Percentiles rank a stretch among this genome's conserved stretches.
Conservation (phyloP, 2,329 filamentous ascomycete species). For the Diplodia intermedia region DNA sequence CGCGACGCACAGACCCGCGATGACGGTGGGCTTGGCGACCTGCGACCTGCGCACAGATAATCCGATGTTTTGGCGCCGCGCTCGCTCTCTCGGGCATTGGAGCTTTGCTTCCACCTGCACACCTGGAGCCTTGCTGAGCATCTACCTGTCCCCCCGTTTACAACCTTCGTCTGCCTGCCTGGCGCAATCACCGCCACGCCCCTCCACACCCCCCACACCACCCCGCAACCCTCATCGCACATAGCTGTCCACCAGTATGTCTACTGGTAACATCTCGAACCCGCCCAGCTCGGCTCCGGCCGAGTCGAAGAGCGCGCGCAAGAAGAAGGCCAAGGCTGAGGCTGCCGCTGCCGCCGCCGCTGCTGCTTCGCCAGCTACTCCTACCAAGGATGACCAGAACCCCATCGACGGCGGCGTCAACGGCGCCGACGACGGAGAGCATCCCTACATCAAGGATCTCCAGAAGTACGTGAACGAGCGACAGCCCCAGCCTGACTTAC, state of each 20-base stretch:
- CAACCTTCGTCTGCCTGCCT: slow-evolving; percentile 4
- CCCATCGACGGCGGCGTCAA: slow-evolving; percentile 49
- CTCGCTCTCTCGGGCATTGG: slow-evolving; percentile 31
- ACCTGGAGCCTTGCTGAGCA: slow-evolving; percentile 13
- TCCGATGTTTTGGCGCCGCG: slow-evolving; percentile 24
- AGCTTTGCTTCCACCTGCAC: slow-evolving; percentile 23
- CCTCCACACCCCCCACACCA: not conserved
- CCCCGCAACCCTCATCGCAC: not conserved
- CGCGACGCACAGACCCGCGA: not conserved
- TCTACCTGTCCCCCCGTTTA: slow-evolving; percentile 1
- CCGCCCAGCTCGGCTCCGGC: slow-evolving; percentile 65
- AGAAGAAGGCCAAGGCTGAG: slow-evolving; percentile 60
- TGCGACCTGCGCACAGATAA: slow-evolving; percentile 1
- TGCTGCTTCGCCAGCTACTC: slow-evolving; percentile 43
- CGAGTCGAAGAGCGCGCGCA: slow-evolving; percentile 60
- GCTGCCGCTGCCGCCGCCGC: slow-evolving; percentile 42
- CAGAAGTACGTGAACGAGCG: slow-evolving; percentile 76
- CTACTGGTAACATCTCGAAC: slow-evolving; percentile 68
- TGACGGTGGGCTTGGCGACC: slow-evolving; percentile 21
- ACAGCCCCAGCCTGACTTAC: not conserved
- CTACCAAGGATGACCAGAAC: slow-evolving; percentile 16
- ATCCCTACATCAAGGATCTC: slow-evolving; percentile 82
- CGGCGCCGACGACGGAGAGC: slow-evolving; percentile 70
- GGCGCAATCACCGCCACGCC: not conserved
- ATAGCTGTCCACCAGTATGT: slow-evolving; percentile 59